Evolutionary conservation across 768 basidiomycete species (phyloP).

Genomic region (Russula sp.): DNA sequence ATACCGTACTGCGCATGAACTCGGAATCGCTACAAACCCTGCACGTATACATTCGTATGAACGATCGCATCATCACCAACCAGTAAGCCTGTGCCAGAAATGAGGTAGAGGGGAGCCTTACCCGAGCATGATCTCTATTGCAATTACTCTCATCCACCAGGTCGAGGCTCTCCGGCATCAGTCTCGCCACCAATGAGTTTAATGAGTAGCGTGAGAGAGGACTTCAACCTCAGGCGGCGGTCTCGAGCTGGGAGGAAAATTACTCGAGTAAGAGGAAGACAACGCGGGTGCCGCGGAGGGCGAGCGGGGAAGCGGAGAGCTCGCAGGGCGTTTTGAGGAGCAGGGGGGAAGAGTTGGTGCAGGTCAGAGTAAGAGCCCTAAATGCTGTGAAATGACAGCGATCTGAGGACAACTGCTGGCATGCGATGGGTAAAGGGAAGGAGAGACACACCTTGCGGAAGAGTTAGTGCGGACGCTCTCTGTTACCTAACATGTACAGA

Average conservation of each 20-base stretch:
- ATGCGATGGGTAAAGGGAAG: constrained; percentile 44
- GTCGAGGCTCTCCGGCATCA: constrained; percentile 15
- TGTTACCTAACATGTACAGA: constrained; percentile 45
- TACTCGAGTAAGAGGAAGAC: constrained; percentile 92
- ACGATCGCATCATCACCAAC: too few species aligned
- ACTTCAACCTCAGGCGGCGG: constrained; percentile 49
- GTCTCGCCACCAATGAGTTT: constrained; percentile 15
- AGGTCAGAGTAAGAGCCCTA: too few species aligned
- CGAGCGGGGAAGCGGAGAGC: constrained; percentile 78
- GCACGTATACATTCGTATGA: constrained; percentile 49
- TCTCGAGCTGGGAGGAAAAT: constrained; percentile 55
- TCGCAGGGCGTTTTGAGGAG: constrained; percentile 86
- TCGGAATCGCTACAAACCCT: constrained; percentile 28
- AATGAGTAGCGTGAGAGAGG: background rate
- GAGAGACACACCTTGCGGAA: constrained; percentile 64
- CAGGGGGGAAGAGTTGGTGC: constrained; percentile 87
- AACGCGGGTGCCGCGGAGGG: constrained; percentile 89
- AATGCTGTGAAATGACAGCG: too few species aligned
- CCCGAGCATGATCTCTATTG: constrained; percentile 28
- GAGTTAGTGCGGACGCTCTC: constrained; percentile 79
- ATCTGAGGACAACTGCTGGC: too few species aligned
- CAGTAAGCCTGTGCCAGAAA: background rate
- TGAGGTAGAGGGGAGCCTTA: background rate
- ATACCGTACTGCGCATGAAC: constrained; percentile 28
- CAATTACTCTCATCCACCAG: constrained; percentile 30